Percentiles rank a stretch among this genome's conserved stretches.
These are phyloP conservation scores for Beauveria sp. DNA, from an alignment of 2,329 filamentous ascomycete genomes.

Conservation along the genomic window DNA sequence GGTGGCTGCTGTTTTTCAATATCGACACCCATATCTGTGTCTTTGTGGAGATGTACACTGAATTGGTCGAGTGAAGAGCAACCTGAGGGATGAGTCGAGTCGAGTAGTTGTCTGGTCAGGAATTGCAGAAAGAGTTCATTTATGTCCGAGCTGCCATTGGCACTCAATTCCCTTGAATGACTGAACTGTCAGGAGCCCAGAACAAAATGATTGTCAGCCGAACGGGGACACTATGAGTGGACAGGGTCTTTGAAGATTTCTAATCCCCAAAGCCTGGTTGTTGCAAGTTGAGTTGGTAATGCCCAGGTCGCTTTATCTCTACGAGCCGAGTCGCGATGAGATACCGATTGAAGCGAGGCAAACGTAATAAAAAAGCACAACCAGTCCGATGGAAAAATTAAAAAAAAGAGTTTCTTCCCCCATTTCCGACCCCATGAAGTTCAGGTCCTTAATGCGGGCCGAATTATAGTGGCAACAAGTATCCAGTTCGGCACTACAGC, in stretches of 20 bases:
- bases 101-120: too few relatives aligned
- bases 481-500: slow-evolving; percentile 3
- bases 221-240: neutral
- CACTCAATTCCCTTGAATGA: neutral
- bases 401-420: neutral
- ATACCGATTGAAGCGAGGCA: neutral
- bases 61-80: neutral
- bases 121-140: neutral
- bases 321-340: neutral
- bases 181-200: neutral
- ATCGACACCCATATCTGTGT: neutral
- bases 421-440: neutral
- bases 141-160: neutral
- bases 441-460: neutral
- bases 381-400: neutral
- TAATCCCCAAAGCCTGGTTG: neutral
- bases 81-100: neutral
- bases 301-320: too few relatives aligned
- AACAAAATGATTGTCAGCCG: neutral
- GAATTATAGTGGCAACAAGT: neutral
- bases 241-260: neutral
- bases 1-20: slow-evolving; percentile 8
- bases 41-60: neutral
- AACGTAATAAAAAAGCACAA: neutral
- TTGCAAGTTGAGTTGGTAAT: too few relatives aligned